phyloP scores from a whole-genome alignment of 78 protist genomes.

The Polysphondylium violaceum region DNA sequence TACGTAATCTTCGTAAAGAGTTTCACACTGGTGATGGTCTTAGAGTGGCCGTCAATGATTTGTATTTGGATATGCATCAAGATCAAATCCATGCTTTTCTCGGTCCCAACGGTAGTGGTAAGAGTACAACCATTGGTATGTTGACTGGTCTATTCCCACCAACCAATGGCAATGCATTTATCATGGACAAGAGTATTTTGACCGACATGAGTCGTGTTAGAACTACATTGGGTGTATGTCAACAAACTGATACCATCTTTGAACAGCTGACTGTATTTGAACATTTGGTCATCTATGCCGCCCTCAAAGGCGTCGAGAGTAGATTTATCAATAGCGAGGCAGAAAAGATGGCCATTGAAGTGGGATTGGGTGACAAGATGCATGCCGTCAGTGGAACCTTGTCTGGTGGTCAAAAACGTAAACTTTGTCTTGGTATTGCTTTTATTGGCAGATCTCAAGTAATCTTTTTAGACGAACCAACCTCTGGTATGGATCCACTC shows the following conservation, averaged over 20 bases:
- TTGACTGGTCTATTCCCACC: conserved; percentile 85
- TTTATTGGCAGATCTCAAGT: conserved; percentile 80
- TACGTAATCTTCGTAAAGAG: conserved; percentile 28
- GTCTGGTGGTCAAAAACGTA: conserved; percentile 91
- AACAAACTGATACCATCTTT: conserved; percentile 78
- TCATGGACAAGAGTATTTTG: conserved; percentile 20
- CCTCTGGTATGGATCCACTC: conserved; percentile 52
- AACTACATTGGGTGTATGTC: conserved; percentile 73
- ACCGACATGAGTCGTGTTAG: conserved; percentile 30
- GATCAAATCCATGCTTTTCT: conserved; percentile 75
- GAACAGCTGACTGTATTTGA: conserved; percentile 64
- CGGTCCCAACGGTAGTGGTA: conserved; percentile 90
- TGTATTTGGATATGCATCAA: conserved; percentile 25
- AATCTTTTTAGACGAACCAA: conserved; percentile 34
- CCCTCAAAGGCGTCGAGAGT: conserved; percentile 44
- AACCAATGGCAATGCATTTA: conserved; percentile 56
- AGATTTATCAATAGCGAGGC: conserved; percentile 22
- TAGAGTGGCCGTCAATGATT: conserved; percentile 56
- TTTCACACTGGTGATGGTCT: conserved; percentile 73
- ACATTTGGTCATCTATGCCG: conserved; percentile 73
- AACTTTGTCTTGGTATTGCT: conserved; percentile 87
- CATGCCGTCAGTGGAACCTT: conserved; percentile 46
- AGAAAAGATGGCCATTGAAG: conserved; percentile 22
- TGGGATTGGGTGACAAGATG: conserved; percentile 46
- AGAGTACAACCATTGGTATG: conserved; percentile 90